Evolutionary conservation across 805 yeast species (phyloP), one percentile per base, ranked within the genome.

Genomic region (Wickerhamomyces sydowiorum): DNA sequence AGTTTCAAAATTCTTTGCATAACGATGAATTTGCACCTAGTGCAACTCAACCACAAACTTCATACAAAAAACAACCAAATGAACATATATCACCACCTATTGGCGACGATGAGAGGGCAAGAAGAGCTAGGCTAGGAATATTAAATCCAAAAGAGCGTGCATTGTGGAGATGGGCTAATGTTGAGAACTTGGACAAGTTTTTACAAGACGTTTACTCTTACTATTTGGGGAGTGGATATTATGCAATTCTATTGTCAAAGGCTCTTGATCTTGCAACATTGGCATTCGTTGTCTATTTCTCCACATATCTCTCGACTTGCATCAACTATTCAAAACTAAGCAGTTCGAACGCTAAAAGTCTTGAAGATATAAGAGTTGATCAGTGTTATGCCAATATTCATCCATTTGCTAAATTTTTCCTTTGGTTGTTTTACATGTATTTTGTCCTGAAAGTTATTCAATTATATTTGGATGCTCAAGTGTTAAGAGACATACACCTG

Each of bases 81-180:
- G 20, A 18, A 23, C 19, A 31, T 34, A 12, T 32, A 22, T 32
- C 28, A 34, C 30, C 38, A 27, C 21, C 22, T 23, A 20, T 21
- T 21, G 27, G 37, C 1, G 55, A 51, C 15, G 56, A 51, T 10
- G 61, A 59, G 21, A 41, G 56, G 7, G 37, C 38, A 9, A 46
- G 61, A 37, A 49, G 61, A 28, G 58, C 59, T 7, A 50, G 42
- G 19, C 40, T 72, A 7, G 73, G 75, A 7, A 66, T 72, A 1
- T 55, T 80, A 22, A 76, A 79, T 39, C 77, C 86, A 1, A 69
- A 69, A 45, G 96, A 90, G 56, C 67, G 88, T 38, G 96, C 98
- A 0, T 67, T 86, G 15, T 93, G 97, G 88, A 74, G 87, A 46
- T 93, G 99, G 98, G 96, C 98, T 1, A 93, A 93, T 55, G 87